Evolutionary conservation across 441 rosid genomes (phyloP).

Genomic region (Populus trichocarpa): DNA sequence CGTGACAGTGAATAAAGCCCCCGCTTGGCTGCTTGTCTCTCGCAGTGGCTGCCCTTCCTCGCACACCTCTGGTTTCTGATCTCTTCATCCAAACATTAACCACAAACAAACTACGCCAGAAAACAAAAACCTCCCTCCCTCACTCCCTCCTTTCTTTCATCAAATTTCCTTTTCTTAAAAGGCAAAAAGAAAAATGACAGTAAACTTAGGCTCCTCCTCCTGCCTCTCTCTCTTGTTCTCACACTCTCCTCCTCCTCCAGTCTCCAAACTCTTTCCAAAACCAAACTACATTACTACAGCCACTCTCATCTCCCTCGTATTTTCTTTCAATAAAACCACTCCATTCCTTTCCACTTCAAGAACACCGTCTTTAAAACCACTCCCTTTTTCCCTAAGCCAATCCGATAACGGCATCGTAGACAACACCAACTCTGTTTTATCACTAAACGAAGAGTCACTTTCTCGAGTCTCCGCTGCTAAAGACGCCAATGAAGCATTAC

Average conservation of each 20-base stretch:
- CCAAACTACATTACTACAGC: background rate
- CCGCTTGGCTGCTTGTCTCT: too few species aligned
- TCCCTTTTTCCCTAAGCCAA: conserved; percentile 26
- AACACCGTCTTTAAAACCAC: conserved; percentile 8
- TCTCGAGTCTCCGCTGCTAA: conserved; percentile 43
- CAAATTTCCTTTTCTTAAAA: background rate
- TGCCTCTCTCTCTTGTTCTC: conserved; percentile 28
- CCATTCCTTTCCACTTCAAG: conserved; percentile 2
- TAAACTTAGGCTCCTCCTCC: conserved; percentile 27
- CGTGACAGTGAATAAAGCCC: background rate
- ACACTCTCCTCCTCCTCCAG: conserved; percentile 18
- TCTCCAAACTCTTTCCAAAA: conserved; percentile 32
- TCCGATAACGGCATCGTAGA: conserved; percentile 1
- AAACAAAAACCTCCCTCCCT: too few species aligned
- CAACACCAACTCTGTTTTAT: conserved; percentile 9
- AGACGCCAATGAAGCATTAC: conserved; percentile 67
- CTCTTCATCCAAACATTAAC: background rate
- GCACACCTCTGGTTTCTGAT: conserved; percentile 18
- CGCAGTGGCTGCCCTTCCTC: background rate
- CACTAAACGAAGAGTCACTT: conserved; percentile 38
- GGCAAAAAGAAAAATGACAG: conserved; percentile 30
- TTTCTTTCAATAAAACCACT: background rate
- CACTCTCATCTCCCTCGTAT: conserved; percentile 29
- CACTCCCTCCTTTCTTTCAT: background rate
- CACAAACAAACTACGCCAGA: background rate